A percentile compares a stretch with the other conserved stretches of the same genome.
Conservation (phyloP, 257 asterid genomes). For the Forsythia suspensa region DNA sequence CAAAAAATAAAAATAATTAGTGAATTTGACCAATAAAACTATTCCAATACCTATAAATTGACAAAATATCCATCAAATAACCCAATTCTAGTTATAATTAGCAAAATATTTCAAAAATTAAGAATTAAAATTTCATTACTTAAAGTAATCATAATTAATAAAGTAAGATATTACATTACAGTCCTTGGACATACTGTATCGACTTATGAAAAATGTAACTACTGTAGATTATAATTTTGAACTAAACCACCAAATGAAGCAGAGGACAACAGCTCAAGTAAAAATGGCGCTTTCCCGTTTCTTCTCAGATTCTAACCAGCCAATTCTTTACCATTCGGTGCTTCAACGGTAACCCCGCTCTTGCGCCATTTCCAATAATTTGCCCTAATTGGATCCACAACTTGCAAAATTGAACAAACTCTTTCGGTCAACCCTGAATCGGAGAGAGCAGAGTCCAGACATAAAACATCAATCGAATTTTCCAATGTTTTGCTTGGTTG, state of each 20-base stretch:
- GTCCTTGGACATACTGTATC: too few relatives aligned
- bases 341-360: neutral
- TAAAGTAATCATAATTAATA: too few relatives aligned
- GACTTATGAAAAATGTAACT: too few relatives aligned
- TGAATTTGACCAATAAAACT: too few relatives aligned
- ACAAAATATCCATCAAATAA: too few relatives aligned
- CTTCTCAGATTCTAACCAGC: neutral
- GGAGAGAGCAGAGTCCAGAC: neutral
- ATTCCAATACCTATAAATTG: too few relatives aligned
- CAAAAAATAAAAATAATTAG: too few relatives aligned
- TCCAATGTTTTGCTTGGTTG: neutral
- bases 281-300: neutral
- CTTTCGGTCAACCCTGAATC: neutral
- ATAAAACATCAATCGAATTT: neutral
- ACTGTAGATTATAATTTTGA: too few relatives aligned
- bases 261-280: neutral
- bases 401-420: neutral
- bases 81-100: too few relatives aligned
- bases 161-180: too few relatives aligned
- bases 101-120: too few relatives aligned
- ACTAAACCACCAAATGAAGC: neutral
- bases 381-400: neutral
- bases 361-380: conserved; percentile 1
- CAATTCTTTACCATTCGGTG: neutral
- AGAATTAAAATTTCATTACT: too few relatives aligned